These are phyloP conservation scores for Aureobasidium sp. DNA, from an alignment of 2,329 filamentous ascomycete genomes.

Conservation along the genomic window DNA sequence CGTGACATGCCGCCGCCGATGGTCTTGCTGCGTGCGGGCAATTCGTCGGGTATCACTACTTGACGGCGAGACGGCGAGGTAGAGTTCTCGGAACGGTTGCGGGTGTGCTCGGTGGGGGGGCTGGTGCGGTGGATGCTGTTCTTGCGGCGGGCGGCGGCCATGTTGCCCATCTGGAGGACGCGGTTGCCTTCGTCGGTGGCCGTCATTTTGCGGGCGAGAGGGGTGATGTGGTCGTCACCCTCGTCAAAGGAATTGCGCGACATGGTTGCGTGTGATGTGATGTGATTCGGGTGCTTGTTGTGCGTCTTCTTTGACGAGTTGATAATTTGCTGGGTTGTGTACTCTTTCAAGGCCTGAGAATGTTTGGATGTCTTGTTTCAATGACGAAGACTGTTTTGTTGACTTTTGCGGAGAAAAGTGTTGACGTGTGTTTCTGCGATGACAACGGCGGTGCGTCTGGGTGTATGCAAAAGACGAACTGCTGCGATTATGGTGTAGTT, in stretches of 20 bases:
- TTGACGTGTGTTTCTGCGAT: background rate
- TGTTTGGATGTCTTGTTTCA: background rate
- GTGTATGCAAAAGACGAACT: background rate
- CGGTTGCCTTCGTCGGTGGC: constrained; percentile 4
- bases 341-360: background rate
- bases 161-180: background rate
- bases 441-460: background rate
- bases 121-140: constrained; percentile 6
- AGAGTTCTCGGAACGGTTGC: background rate
- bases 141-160: constrained; percentile 9
- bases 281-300: background rate
- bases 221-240: constrained; percentile 8
- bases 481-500: background rate
- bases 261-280: background rate
- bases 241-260: constrained; percentile 12
- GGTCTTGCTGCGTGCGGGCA: background rate
- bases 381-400: background rate
- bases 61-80: background rate
- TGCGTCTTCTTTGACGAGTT: background rate
- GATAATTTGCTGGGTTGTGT: background rate
- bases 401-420: constrained; percentile 4
- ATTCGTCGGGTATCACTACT: background rate
- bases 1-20: background rate
- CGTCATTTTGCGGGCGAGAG: background rate
- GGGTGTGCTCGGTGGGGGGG: background rate